Evolutionary conservation across 139 green algal genomes (phyloP), one percentile per base, ranked within the genome.

Genomic region (Asterochloris sp.): DNA sequence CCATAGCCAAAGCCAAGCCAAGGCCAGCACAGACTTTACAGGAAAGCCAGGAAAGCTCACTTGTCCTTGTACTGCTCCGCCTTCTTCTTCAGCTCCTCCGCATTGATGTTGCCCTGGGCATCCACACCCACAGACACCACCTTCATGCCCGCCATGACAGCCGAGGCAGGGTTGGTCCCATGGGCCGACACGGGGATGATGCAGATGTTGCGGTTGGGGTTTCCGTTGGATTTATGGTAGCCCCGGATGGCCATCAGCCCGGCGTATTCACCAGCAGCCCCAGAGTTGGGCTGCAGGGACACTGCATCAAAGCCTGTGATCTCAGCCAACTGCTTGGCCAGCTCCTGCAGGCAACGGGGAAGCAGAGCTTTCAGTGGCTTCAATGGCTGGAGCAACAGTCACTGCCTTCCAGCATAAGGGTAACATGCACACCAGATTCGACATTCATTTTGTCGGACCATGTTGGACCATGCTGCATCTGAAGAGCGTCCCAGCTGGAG

Each of bases 241-340:
- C 92, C 91, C 61, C 97, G 91, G 91, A 99, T 99, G 86, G 93
- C 90, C 97, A 99, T 99, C 38, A 99, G 92, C 26, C 97, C 97
- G 0, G 97, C 97, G 84, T 99, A 99, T 91, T 99, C 97, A 29
- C 97, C 97, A 68, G 89, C 89, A 10, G 97, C 97, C 24, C 97
- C 97, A 47, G 89, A 92, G 90, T 99, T 99, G 83, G 97, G 97
- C 94, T 99, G 97, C 86, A 98, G 91, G 73, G 93, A 98, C 86
- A 99, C 92, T 11, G 92, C 91, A 84, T 99, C 97, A 83, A 99
- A 99, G 83, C 94, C 97, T 2, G 97, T 99, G 92, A 99, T 98
- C 79, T 91, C 85, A 84, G 91, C 94, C 85, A 99, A 93, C 93
- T 99, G 95, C 63, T 87, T 81, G 0, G 91, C 84, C 76, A 99